Conservation (phyloP, 768 basidiomycete species). For the Ramaria sp. region DNA sequence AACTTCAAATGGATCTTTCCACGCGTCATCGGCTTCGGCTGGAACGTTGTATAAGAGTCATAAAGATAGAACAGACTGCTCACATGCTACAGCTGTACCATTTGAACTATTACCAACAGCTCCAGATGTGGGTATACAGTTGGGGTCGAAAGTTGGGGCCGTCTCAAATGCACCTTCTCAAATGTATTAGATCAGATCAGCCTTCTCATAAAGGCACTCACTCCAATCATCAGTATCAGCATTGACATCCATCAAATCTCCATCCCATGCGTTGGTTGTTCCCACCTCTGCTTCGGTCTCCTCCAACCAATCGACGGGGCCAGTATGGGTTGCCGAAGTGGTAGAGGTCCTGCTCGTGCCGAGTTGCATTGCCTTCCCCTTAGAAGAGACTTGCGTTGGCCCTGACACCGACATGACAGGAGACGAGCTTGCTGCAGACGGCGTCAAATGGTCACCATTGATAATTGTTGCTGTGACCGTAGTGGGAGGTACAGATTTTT, state of each 20-base stretch:
- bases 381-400: constrained; percentile 12
- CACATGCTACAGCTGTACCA: not conserved
- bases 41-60: not conserved
- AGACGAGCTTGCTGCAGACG: not conserved
- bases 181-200: not conserved
- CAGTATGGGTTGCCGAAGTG: constrained; percentile 21
- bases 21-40: not conserved
- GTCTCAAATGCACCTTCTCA: constrained; percentile 68
- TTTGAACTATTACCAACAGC: not conserved
- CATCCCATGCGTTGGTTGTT: constrained; percentile 46
- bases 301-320: constrained; percentile 49
- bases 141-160: constrained; percentile 11
- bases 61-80: not conserved
- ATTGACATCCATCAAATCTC: constrained; percentile 86
- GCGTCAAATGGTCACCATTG: not conserved
- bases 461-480: constrained; percentile 11
- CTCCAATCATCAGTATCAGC: constrained; percentile 95
- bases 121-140: not conserved
- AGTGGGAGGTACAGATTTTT: constrained; percentile 34
- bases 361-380: constrained; percentile 60
- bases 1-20: constrained; percentile 11
- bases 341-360: constrained; percentile 41
- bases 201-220: constrained; percentile 27
- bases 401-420: not conserved
- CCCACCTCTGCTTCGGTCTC: constrained; percentile 39